Evolutionary conservation across 2,329 filamentous ascomycete species (phyloP), one percentile per base, ranked within the genome.

Genomic region (Diaporthe citri): DNA sequence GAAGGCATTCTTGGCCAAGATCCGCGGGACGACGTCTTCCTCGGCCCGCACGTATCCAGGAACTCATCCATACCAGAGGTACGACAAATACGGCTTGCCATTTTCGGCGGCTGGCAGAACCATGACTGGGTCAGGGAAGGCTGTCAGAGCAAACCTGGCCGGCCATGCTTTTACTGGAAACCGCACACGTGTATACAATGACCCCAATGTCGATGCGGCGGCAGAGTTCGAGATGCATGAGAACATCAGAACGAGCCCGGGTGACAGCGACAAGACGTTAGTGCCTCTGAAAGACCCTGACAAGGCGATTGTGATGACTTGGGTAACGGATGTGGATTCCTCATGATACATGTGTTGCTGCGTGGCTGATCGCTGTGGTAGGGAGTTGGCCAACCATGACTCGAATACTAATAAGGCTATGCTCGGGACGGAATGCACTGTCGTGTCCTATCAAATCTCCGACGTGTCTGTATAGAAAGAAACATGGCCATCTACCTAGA

Each of bases 241-340:
- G 15, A 34, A 6, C 20, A 22, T 17, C 15, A 31, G 8, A 12
- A 39, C 7, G 22, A 4, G 15, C 1, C 20, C n/a, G 22, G n/a
- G 1, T 43, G 56, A 72, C 43, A 39, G 31, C 25, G 70, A 66
- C 31, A 34, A 62, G 31, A 34, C 28, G 2, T 20, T 39, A 31
- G 13, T 36, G 20, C 62, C 28, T 39, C 48, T 31, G 56, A 60
- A 62, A 55, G 56, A 15, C 13, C 41, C 34, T 2, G 39, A 31
- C 17, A 60, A 25, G 20, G 41, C 55, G 9, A 72, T 72, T 52
- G 56, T 72, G 10, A 60, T 36, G 70, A 72, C 70, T 22, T 25
- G 60, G 25, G 20, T 46, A 20, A 64, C 60, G n/a, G 25, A 64
- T 2, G 60, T 64, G 28, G 60, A 64, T 15, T 34, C 48, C 41